Percentiles rank a stretch among this genome's conserved stretches.
These are phyloP conservation scores for Nakazawaea ishiwadae DNA, from an alignment of 805 yeast species.

Conservation along the genomic window DNA sequence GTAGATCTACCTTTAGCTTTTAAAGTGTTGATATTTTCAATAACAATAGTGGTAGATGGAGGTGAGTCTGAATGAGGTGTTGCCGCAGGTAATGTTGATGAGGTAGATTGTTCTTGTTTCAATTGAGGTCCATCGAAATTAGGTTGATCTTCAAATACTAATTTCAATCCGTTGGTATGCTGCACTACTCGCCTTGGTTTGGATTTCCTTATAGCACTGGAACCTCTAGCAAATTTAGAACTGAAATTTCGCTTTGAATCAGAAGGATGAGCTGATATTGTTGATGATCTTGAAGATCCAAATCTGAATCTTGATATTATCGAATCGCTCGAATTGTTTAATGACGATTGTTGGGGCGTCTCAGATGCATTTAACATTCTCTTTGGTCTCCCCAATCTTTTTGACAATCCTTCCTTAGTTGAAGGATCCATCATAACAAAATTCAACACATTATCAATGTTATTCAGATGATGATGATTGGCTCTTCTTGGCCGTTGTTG, in stretches of 20 bases:
- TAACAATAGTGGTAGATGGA: conserved; percentile 5
- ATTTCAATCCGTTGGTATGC: conserved; percentile 10
- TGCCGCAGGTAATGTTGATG: too few relatives aligned
- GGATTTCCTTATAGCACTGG: not conserved
- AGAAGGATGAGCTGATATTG: too few relatives aligned
- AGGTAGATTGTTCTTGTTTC: too few relatives aligned
- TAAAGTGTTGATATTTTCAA: conserved; percentile 9
- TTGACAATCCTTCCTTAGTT: conserved; percentile 13
- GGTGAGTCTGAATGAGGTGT: not conserved
- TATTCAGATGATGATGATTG: not conserved
- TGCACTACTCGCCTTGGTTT: conserved; percentile 5
- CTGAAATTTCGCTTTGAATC: not conserved
- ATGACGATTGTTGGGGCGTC: conserved; percentile 11
- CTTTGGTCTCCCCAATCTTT: conserved; percentile 13
- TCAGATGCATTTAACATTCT: not conserved
- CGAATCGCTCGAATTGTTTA: conserved; percentile 14
- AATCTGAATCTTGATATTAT: conserved; percentile 15
- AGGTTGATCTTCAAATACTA: conserved; percentile 12
- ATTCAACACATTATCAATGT: conserved; percentile 4
- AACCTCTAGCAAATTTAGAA: not conserved
- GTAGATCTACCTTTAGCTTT: conserved; percentile 8
- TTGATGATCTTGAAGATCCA: too few relatives aligned
- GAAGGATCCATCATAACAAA: conserved; percentile 18
- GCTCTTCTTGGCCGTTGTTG: not conserved
- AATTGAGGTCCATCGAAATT: too few relatives aligned